Base-by-base conservation (phyloP, 2,329 filamentous ascomycete genomes). In the Coniochaeta sp. region DNA sequence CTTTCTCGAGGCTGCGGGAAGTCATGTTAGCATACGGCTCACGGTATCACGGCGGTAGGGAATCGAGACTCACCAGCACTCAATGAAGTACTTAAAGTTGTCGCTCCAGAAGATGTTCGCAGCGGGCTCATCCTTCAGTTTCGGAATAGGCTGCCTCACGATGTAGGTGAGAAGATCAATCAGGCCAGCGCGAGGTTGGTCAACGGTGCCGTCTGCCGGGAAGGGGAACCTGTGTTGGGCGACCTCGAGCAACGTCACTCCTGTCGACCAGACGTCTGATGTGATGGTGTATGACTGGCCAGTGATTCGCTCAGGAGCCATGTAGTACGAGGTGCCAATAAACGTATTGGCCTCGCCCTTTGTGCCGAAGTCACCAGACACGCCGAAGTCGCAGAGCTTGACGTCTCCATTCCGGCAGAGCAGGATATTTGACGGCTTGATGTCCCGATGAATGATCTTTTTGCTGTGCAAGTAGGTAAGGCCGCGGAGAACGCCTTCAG, bases 281-380 rank as follows among this genome's bases (percentile, higher is more conserved):
- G 92, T 99, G 68, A 99, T 99, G 55, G 92, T 99, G 70, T 99
- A 99, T 48, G 87, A 92, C 73, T 97, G 90, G 53, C 94, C 94
- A 1, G 94, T 96, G 67, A 99, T 99, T 50, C 94, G 87, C 69
- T 99, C 94, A 0, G 94, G 94, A 4, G 94, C 94, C 94, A 99
- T 99, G 75, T 99, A 99, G 68, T 97, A 99, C 55, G 89, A 95
- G 12, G 94, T 99, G 57, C 94, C 94, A 65, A 99, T 99, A 65
- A 99, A 99, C 0, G 94, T 99, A 68, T 97, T 96, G 58, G 94
- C 94, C 67, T 97, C 94, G 51, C 94, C 94, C 70, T 99, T 97
- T 48, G 94, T 99, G 58, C 94, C 95, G 65, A 97, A 97, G 68
- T 97, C 94, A 58, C 94, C 94, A 53, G 89, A 95, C 47, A 99